Evolutionary conservation across 805 yeast genomes (phyloP).

Genomic region (Cyberlindnera maritima): DNA sequence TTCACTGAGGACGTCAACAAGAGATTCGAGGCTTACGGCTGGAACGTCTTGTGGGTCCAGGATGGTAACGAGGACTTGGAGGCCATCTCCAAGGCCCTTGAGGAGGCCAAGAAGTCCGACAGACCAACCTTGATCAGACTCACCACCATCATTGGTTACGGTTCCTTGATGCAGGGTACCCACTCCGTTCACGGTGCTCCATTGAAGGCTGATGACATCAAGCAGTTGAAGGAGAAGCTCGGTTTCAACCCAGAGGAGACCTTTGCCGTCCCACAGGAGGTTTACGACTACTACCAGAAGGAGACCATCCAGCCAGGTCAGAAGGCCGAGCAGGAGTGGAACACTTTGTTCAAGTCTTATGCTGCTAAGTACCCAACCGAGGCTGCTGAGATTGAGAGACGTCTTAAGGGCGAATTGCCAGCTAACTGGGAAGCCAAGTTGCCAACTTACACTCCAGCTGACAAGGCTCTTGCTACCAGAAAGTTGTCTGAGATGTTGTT

Average conservation of each 20-base stretch:
- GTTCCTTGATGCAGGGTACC: slow-evolving; percentile 82
- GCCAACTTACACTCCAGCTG: slow-evolving; percentile 77
- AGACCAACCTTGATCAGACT: slow-evolving; percentile 91
- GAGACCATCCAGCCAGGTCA: slow-evolving; percentile 59
- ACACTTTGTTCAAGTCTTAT: slow-evolving; percentile 59
- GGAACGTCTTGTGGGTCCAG: slow-evolving; percentile 78
- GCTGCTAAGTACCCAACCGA: slow-evolving; percentile 66
- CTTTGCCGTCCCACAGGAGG: slow-evolving; percentile 81
- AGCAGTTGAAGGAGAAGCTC: slow-evolving; percentile 75
- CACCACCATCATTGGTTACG: slow-evolving; percentile 91
- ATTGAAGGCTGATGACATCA: slow-evolving; percentile 87
- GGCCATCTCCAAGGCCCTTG: slow-evolving; percentile 72
- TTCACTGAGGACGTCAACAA: slow-evolving; percentile 89
- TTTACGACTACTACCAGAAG: slow-evolving; percentile 62
- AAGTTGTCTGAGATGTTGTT: slow-evolving; percentile 85
- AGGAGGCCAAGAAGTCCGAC: slow-evolving; percentile 73
- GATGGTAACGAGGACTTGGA: slow-evolving; percentile 79
- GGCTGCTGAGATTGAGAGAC: slow-evolving; percentile 77
- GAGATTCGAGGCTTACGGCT: slow-evolving; percentile 90
- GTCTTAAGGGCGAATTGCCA: slow-evolving; percentile 78
- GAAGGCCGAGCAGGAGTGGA: slow-evolving; percentile 74
- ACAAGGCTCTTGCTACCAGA: slow-evolving; percentile 88
- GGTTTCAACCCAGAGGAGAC: slow-evolving; percentile 87
- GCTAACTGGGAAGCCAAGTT: slow-evolving; percentile 71
- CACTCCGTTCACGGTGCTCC: slow-evolving; percentile 97